These are phyloP conservation scores for Ophiorrhiza pumila DNA, from an alignment of 257 asterid species.

Conservation along the genomic window DNA sequence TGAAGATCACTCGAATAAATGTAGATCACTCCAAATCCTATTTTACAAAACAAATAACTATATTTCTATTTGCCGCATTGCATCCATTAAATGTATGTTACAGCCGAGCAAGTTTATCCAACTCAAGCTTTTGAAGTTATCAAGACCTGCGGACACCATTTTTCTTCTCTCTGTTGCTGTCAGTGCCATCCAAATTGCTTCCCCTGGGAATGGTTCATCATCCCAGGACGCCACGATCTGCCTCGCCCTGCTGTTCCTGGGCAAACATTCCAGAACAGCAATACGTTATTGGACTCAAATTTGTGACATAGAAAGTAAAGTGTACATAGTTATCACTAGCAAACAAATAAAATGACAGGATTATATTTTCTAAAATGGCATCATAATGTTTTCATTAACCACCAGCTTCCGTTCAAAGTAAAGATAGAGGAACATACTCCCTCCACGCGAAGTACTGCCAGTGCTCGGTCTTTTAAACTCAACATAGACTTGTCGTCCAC, in stretches of 20 bases:
- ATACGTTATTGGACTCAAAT: background rate
- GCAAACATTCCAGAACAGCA: conserved; percentile 7
- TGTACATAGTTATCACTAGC: too few species aligned
- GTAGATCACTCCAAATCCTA: background rate
- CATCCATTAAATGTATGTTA: conserved; percentile 1
- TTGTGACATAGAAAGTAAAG: background rate
- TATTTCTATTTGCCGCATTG: background rate
- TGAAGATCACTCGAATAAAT: conserved; percentile 9
- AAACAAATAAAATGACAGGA: background rate
- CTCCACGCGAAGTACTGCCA: conserved; percentile 56
- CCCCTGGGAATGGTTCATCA: conserved; percentile 48
- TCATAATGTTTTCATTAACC: background rate
- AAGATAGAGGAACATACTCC: conserved; percentile 46
- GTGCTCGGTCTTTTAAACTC: conserved; percentile 65
- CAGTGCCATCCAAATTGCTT: conserved; percentile 29
- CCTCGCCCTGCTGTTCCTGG: conserved; percentile 66
- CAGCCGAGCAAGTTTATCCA: background rate
- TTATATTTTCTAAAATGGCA: too few species aligned
- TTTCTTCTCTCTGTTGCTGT: conserved; percentile 22
- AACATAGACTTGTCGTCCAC: conserved; percentile 64
- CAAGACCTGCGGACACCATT: conserved; percentile 39
- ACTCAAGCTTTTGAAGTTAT: conserved; percentile 8
- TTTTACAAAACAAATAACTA: background rate
- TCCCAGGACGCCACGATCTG: conserved; percentile 51
- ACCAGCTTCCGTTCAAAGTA: background rate